A percentile compares a stretch with the other conserved stretches of the same genome.
phyloP scores from a whole-genome alignment of 768 basidiomycete genomes.

The Mycena crocata region DNA sequence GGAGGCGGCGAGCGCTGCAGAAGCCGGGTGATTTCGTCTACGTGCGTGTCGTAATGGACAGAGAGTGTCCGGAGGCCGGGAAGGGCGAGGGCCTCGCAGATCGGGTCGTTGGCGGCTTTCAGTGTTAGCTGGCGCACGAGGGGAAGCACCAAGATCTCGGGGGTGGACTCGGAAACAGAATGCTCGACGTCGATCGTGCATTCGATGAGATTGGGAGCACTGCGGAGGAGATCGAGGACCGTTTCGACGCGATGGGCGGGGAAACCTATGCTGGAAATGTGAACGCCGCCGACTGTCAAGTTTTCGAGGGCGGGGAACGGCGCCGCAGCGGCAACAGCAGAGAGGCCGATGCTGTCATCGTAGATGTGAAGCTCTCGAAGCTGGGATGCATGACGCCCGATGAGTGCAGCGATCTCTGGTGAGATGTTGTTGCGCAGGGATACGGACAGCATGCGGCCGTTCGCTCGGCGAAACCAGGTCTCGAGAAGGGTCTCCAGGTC shows the following conservation, averaged over 20 bases:
- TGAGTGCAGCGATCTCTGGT: background rate
- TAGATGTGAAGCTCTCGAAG: background rate
- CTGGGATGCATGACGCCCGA: background rate
- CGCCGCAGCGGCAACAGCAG: background rate
- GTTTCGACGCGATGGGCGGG: background rate
- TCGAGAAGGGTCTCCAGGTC: background rate
- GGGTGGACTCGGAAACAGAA: background rate
- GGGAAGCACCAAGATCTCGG: background rate
- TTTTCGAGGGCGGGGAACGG: background rate
- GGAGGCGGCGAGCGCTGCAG: background rate
- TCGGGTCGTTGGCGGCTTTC: background rate
- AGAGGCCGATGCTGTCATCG: background rate
- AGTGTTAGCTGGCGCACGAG: background rate
- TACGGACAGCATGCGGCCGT: background rate
- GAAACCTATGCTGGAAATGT: too few relatives aligned
- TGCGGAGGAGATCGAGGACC: too few relatives aligned
- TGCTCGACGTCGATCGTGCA: background rate
- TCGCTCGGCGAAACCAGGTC: background rate
- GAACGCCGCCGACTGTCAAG: background rate
- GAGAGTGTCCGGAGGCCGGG: background rate
- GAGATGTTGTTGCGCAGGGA: background rate
- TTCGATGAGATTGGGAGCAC: background rate
- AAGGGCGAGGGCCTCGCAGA: background rate
- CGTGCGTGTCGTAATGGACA: background rate
- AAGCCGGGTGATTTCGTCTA: background rate